These are phyloP conservation scores for Dactylorhiza incarnata DNA, from an alignment of 106 monocot genomes.

Conservation along the genomic window DNA sequence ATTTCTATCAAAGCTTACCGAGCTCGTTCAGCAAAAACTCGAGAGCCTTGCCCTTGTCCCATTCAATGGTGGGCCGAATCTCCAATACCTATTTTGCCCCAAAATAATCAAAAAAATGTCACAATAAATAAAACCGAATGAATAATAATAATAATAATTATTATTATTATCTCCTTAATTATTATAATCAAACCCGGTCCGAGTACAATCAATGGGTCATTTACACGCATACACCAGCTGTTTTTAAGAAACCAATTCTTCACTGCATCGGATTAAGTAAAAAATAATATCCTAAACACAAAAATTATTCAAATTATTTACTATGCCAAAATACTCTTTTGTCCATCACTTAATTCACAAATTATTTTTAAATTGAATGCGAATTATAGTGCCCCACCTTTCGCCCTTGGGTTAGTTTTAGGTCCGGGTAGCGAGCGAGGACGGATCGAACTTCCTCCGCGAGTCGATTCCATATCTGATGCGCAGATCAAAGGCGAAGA, in stretches of 20 bases:
- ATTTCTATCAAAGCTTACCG: constrained; percentile 14
- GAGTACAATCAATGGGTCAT: neutral
- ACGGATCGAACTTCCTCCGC: constrained; percentile 47
- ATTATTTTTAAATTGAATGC: no score
- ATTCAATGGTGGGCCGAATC: constrained; percentile 54
- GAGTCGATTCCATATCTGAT: constrained; percentile 53
- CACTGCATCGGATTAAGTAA: no score
- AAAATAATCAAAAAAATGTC: neutral
- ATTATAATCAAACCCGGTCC: neutral
- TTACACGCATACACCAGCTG: no score
- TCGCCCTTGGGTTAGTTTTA: constrained; percentile 56
- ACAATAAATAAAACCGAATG: neutral
- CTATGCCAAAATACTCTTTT: no score
- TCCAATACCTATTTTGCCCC: constrained; percentile 36
- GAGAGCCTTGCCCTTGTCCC: constrained; percentile 65
- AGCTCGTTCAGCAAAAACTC: constrained; percentile 50
- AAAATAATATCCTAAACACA: no score
- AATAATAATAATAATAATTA: neutral
- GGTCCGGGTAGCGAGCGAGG: constrained; percentile 52
- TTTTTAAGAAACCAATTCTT: no score
- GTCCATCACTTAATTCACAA: no score
- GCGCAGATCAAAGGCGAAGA: neutral
- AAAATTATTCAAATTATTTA: no score
- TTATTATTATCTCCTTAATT: neutral
- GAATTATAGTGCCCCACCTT: constrained; percentile 29